phyloP scores from a whole-genome alignment of 2,329 filamentous ascomycete species.

The Byssochlamys sp. region DNA sequence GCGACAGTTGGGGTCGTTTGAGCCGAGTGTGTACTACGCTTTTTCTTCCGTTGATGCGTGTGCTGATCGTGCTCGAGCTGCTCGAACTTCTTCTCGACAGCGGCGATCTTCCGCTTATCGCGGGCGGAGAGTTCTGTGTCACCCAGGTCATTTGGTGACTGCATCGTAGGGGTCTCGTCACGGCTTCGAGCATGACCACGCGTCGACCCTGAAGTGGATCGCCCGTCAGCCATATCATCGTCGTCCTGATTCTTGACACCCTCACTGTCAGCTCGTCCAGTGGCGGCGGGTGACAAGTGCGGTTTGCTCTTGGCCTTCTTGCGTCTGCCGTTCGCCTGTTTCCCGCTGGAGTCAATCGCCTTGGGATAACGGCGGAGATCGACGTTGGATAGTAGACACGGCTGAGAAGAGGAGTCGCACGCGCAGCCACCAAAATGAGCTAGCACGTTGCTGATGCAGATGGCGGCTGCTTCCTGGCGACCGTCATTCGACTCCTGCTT shows the following conservation, averaged over 20 bases:
- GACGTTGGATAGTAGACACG: slow-evolving; percentile 33
- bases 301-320: slow-evolving; percentile 40
- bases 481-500: slow-evolving; percentile 33
- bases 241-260: slow-evolving; percentile 43
- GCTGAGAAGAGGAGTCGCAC: slow-evolving; percentile 26
- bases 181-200: slow-evolving; percentile 49
- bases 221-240: slow-evolving; percentile 47
- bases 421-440: slow-evolving; percentile 43
- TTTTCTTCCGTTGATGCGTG: slow-evolving; percentile 42
- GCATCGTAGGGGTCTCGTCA: slow-evolving; percentile 51
- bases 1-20: slow-evolving; percentile 41
- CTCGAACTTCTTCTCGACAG: slow-evolving; percentile 53
- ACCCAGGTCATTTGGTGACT: slow-evolving; percentile 39
- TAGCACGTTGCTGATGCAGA: slow-evolving; percentile 39
- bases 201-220: slow-evolving; percentile 49
- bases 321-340: slow-evolving; percentile 38
- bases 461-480: slow-evolving; percentile 32
- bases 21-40: slow-evolving; percentile 46
- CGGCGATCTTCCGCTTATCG: slow-evolving; percentile 54
- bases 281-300: slow-evolving; percentile 45
- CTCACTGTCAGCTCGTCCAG: slow-evolving; percentile 51
- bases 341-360: slow-evolving; percentile 21
- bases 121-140: slow-evolving; percentile 50
- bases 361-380: slow-evolving; percentile 34
- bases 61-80: slow-evolving; percentile 51